phyloP scores from a whole-genome alignment of 345 rosid species.

The Psidium guajava region DNA sequence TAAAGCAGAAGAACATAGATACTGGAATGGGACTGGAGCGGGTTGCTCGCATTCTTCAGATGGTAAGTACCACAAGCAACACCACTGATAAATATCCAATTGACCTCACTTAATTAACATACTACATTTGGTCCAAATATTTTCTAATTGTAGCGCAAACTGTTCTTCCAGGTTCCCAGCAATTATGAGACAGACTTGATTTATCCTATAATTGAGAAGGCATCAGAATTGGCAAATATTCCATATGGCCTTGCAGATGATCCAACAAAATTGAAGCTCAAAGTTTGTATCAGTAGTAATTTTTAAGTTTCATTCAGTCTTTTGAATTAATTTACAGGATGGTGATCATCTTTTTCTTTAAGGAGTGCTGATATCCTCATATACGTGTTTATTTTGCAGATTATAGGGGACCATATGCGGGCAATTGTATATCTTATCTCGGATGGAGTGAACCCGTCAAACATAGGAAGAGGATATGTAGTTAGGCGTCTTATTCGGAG shows the following conservation, averaged over 20 bases:
- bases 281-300: conserved; percentile 22
- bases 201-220: conserved; percentile 69
- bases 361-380: neutral
- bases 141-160: neutral
- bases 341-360: neutral
- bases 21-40: conserved; percentile 97
- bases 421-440: conserved; percentile 85
- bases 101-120: neutral
- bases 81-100: neutral
- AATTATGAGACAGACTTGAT: conserved; percentile 94
- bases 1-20: conserved; percentile 87
- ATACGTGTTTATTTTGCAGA: conserved; percentile 20
- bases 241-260: conserved; percentile 52
- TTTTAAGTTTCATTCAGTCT: neutral
- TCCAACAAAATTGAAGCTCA: conserved; percentile 39
- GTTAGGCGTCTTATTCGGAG: conserved; percentile 90
- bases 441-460: conserved; percentile 88
- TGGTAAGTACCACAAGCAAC: conserved; percentile 17
- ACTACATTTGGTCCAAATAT: neutral
- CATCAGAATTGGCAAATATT: conserved; percentile 57
- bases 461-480: conserved; percentile 91
- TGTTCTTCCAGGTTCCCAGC: conserved; percentile 65
- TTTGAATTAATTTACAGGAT: neutral
- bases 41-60: conserved; percentile 82
- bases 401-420: conserved; percentile 85